phyloP scores from a whole-genome alignment of 495 filamentous ascomycete species.

The Neurospora intermedia region DNA sequence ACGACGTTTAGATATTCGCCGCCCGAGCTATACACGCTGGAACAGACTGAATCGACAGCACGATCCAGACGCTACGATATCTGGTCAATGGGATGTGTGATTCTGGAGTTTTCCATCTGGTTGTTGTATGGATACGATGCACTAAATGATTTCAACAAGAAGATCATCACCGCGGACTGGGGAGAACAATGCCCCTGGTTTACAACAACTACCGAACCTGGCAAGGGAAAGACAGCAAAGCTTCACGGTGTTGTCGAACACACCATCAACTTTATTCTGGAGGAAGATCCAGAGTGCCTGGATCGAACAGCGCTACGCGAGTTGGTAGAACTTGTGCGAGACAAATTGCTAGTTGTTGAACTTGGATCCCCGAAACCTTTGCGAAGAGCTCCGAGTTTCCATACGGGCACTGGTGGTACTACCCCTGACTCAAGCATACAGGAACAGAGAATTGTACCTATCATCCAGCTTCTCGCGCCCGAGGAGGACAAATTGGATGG shows the following conservation, averaged over 20 bases:
- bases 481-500: too few species aligned
- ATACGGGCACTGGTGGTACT: too few species aligned
- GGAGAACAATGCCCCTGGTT: neutral
- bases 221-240: too few species aligned
- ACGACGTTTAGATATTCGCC: too few species aligned
- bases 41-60: neutral
- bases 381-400: too few species aligned
- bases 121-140: slow-evolving; percentile 18
- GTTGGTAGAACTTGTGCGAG: neutral
- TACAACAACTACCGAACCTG: neutral
- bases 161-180: neutral
- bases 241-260: neutral
- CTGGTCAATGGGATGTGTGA: slow-evolving; percentile 31
- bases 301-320: neutral
- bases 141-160: slow-evolving; percentile 9
- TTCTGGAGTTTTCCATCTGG: slow-evolving; percentile 26
- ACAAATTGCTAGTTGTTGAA: neutral
- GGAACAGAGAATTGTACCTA: too few species aligned
- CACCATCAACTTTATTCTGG: neutral
- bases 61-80: slow-evolving; percentile 18
- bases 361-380: neutral
- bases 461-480: too few species aligned
- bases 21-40: too few species aligned
- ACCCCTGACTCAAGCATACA: too few species aligned
- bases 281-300: neutral